phyloP scores from a whole-genome alignment of 352 stramenopile genomes.

The Globisporangium megalacanthum region DNA sequence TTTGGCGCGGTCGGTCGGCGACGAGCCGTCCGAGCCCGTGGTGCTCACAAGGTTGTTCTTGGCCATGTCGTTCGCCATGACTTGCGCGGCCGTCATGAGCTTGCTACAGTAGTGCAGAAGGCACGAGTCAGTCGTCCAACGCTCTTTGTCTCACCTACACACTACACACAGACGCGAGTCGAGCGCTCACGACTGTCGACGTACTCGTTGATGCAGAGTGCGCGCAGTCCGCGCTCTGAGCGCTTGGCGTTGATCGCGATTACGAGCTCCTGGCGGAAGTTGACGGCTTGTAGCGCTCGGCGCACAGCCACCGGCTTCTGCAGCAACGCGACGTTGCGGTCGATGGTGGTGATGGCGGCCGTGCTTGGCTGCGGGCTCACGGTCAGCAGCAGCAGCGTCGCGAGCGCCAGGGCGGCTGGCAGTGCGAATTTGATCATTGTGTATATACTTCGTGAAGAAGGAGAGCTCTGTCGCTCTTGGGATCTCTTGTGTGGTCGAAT shows the following conservation, averaged over 20 bases:
- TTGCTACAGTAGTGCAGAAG: conserved; percentile 10
- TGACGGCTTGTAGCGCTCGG: conserved; percentile 27
- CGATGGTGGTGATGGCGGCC: background rate
- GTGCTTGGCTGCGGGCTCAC: background rate
- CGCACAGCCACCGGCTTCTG: conserved; percentile 1
- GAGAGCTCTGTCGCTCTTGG: background rate
- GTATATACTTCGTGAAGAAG: background rate
- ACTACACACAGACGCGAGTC: background rate
- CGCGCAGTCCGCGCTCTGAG: conserved; percentile 22
- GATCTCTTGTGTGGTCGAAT: too few species aligned
- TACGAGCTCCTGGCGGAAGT: conserved; percentile 39
- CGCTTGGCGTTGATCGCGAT: conserved; percentile 32
- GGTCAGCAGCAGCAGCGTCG: conserved; percentile 13
- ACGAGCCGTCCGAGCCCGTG: conserved; percentile 21
- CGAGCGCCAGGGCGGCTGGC: conserved; percentile 1
- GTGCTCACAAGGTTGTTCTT: conserved; percentile 18
- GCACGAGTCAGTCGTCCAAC: background rate
- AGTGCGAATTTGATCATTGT: background rate
- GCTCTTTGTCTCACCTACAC: background rate
- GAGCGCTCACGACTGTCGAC: background rate
- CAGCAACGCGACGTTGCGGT: conserved; percentile 7
- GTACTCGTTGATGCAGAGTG: conserved; percentile 36
- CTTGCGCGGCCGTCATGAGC: conserved; percentile 24
- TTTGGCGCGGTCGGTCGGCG: conserved; percentile 18
- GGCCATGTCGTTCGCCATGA: conserved; percentile 28